Conservation (phyloP, 2,329 filamentous ascomycete genomes). For the Nigrograna mackinnonii region DNA sequence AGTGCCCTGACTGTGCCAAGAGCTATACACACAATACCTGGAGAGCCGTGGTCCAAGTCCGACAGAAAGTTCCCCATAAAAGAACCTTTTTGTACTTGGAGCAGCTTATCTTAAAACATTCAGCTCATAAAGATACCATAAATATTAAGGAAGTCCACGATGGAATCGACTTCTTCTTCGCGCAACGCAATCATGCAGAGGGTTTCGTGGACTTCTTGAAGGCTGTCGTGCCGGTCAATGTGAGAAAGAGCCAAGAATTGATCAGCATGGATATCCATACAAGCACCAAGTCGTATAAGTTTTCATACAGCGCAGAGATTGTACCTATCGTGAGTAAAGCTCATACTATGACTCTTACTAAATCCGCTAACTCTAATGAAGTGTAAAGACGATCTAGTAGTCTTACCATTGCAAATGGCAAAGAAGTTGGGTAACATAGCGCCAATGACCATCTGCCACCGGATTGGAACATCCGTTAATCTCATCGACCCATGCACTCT, state of each 20-base stretch:
- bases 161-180: conserved; percentile 94
- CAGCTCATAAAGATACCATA: conserved; percentile 79
- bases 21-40: conserved; percentile 96
- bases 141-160: conserved; percentile 98
- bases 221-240: conserved; percentile 76
- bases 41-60: conserved; percentile 90
- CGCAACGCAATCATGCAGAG: conserved; percentile 86
- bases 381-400: conserved; percentile 98
- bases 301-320: conserved; percentile 85
- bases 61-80: conserved; percentile 97
- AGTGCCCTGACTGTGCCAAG: conserved; percentile 87
- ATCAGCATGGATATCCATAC: conserved; percentile 95
- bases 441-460: conserved; percentile 82
- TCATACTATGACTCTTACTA: no score
- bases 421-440: conserved; percentile 86
- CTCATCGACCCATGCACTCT: conserved; percentile 89
- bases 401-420: conserved; percentile 84
- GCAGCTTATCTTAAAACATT: conserved; percentile 93
- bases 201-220: conserved; percentile 89
- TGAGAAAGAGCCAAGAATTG: conserved; percentile 87
- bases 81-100: conserved; percentile 82
- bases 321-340: no score
- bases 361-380: no score
- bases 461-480: conserved; percentile 87
- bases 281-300: conserved; percentile 90